Base-by-base conservation (phyloP, 2,329 filamentous ascomycete genomes). In the Biscogniauxia marginata region DNA sequence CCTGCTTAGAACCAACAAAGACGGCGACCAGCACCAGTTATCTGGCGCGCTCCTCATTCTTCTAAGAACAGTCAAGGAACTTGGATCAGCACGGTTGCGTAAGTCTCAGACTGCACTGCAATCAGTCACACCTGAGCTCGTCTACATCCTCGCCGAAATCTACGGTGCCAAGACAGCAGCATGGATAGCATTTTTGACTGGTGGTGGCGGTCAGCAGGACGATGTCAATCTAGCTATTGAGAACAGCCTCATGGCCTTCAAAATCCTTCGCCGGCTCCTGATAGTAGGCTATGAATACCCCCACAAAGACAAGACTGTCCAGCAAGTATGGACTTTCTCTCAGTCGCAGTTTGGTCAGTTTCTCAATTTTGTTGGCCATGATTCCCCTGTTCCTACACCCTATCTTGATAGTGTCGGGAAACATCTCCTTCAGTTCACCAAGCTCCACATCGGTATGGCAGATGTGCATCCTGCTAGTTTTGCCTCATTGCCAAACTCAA, bases 391-490 rank as follows among this genome's bases (percentile, higher is more conserved):
- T 2, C 74, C 87, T 1, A 71, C 78, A 3, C 73, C 75, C 3
- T 81, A 85, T 21, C 82, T 84, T 56, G 82, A 81, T 34, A 69
- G 88, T 21, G 77, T 96, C n/a, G 89, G 90, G 62, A 96, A 92
- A 69, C 93, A 97, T 69, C 78, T 96, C 2, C 75, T 97, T 45
- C 93, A 98, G 69, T 87, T 98, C 50, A 87, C 93, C 3, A 99
- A 98, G 73, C 78, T 99, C 3, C 95, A 98, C 70, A 81, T 96
- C 43, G 87, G 91, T 54, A 93, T 98, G 87, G 86, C 91, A 1
- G 84, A 85, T 50, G 76, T 80, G 4, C 92, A 96, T 70, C 86
- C 93, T 1, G 87, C 89, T 3, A 90, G 91, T 53, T 98, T 97
- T 72, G 86, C 88, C 0, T 79, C 91, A 11, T 81, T 99, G 6